phyloP scores from a whole-genome alignment of 2,329 filamentous ascomycete genomes.

The Colletotrichum chrysophilum region DNA sequence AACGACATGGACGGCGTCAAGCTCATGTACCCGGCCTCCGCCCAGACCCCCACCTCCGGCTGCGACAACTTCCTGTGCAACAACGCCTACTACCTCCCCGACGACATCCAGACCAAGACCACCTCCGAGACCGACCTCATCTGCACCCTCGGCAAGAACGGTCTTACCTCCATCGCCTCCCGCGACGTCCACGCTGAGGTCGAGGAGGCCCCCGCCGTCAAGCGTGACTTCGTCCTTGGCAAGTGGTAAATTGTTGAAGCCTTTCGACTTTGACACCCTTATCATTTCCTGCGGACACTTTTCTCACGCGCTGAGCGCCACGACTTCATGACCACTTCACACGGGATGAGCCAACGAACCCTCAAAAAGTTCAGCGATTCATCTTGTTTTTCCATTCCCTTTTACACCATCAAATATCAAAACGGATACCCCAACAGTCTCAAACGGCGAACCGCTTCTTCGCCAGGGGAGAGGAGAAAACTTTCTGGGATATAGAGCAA shows the following conservation, averaged over 20 bases:
- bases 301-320: conserved; percentile 16
- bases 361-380: neutral
- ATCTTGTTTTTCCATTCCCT: neutral
- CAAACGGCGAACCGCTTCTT: neutral
- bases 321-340: conserved; percentile 10
- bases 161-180: conserved; percentile 26
- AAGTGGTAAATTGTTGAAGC: conserved; percentile 14
- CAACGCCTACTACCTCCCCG: conserved; percentile 57
- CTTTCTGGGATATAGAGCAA: conserved; percentile 5
- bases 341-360: neutral
- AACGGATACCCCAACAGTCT: conserved; percentile 6
- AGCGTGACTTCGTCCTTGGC: conserved; percentile 38
- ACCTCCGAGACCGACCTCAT: conserved; percentile 54
- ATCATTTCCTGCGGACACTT: neutral
- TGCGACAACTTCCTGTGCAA: conserved; percentile 58
- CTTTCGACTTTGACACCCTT: neutral
- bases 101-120: conserved; percentile 62
- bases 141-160: conserved; percentile 51
- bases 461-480: neutral
- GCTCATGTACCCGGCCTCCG: conserved; percentile 53
- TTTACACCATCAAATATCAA: neutral
- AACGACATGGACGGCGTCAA: conserved; percentile 57
- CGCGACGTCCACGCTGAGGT: neutral
- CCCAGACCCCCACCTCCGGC: conserved; percentile 48
- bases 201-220: conserved; percentile 25